phyloP scores from a whole-genome alignment of 345 rosid genomes.

The Moricandia moricandioides region DNA sequence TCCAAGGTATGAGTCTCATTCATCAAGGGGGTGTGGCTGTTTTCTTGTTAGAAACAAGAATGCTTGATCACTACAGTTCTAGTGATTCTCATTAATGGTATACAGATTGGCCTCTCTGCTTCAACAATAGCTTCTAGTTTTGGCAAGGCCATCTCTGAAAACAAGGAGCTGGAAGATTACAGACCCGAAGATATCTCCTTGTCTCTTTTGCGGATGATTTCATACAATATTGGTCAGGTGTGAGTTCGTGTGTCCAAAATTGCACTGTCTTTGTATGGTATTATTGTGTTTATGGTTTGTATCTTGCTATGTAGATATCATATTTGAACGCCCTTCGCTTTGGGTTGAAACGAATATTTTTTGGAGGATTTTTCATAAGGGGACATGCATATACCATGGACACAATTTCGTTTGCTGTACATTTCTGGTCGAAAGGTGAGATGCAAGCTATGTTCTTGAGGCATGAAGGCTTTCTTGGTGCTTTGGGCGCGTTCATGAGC shows the following conservation, averaged over 20 bases:
- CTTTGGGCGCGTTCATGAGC: slow-evolving; percentile 98
- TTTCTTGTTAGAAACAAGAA: slow-evolving; percentile 44
- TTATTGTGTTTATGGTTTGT: slow-evolving; percentile 26
- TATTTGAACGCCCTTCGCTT: slow-evolving; percentile 92
- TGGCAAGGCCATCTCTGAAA: slow-evolving; percentile 92
- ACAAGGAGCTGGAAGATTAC: slow-evolving; percentile 86
- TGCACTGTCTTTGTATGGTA: background rate
- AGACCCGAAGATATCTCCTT: slow-evolving; percentile 95
- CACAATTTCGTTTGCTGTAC: slow-evolving; percentile 95
- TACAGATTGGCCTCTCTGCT: slow-evolving; percentile 93
- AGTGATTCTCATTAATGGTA: slow-evolving; percentile 8
- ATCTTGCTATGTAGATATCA: slow-evolving; percentile 55
- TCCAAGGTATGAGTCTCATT: slow-evolving; percentile 70
- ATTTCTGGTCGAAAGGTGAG: slow-evolving; percentile 96
- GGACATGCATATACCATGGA: slow-evolving; percentile 99
- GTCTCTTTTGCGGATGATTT: slow-evolving; percentile 97
- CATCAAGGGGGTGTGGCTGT: no score
- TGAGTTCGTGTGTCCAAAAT: slow-evolving; percentile 14
- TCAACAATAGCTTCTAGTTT: slow-evolving; percentile 98
- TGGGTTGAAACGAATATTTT: slow-evolving; percentile 90
- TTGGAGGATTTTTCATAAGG: slow-evolving; percentile 95
- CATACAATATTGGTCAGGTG: slow-evolving; percentile 97
- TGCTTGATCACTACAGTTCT: slow-evolving; percentile 9
- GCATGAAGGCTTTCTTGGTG: slow-evolving; percentile 98
- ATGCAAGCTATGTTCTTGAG: slow-evolving; percentile 96